These are phyloP conservation scores for Favolaschia claudopus DNA, from an alignment of 768 basidiomycete species.

Conservation along the genomic window DNA sequence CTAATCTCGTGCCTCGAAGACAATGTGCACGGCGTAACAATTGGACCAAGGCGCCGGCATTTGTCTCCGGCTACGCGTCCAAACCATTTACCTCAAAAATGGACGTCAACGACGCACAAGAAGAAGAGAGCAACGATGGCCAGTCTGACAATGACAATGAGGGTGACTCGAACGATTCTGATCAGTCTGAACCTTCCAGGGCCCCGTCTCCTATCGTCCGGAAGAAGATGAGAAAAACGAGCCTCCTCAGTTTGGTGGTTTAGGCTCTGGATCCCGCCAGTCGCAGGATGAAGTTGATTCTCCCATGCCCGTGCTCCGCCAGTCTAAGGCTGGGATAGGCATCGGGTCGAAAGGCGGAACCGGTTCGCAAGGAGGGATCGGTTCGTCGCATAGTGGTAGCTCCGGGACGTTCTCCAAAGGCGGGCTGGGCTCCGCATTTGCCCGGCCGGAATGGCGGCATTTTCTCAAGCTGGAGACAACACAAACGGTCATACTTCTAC, in stretches of 20 bases:
- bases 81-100: slow-evolving; percentile 43
- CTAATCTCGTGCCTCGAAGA: slow-evolving; percentile 33
- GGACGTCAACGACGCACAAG: slow-evolving; percentile 45
- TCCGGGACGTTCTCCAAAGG: slow-evolving; percentile 20
- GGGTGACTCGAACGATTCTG: slow-evolving; percentile 46
- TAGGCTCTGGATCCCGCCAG: slow-evolving; percentile 46
- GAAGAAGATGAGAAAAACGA: slow-evolving; percentile 56
- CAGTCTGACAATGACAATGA: slow-evolving; percentile 45
- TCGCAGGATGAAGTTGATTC: not conserved
- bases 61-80: slow-evolving; percentile 64
- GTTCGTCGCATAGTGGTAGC: slow-evolving; percentile 35
- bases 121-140: slow-evolving; percentile 37
- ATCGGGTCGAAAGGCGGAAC: slow-evolving; percentile 20
- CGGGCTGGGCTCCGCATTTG: slow-evolving; percentile 24
- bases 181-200: slow-evolving; percentile 59
- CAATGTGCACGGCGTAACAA: slow-evolving; percentile 52
- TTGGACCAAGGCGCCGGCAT: slow-evolving; percentile 82
- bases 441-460: slow-evolving; percentile 21
- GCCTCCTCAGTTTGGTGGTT: slow-evolving; percentile 46
- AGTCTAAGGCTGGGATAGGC: slow-evolving; percentile 39
- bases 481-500: slow-evolving; percentile 6
- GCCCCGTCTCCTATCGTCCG: slow-evolving; percentile 64
- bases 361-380: slow-evolving; percentile 50
- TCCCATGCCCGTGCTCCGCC: slow-evolving; percentile 31
- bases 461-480: slow-evolving; percentile 22